Base-by-base conservation (phyloP, 805 yeast genomes). In the Kuraishia ogatae region DNA sequence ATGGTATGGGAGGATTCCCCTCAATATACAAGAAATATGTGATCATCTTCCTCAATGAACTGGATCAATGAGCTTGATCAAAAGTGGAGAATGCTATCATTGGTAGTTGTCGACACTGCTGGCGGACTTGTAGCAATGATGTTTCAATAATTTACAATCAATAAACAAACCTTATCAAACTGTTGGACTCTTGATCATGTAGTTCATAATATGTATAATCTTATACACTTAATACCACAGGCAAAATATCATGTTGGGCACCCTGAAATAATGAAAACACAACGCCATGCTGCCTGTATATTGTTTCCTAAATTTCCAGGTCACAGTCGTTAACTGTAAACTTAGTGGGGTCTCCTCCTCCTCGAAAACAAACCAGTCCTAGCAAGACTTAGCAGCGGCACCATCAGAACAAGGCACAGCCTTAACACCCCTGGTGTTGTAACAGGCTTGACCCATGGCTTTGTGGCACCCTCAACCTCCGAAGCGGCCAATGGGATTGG, bases 381-480 rank as follows among this genome's bases (percentile, higher is more conserved):
- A 51, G 13, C 56, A 51, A 8, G 52, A 46, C 13, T 43, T 50
- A 19, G 50, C 54, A 3, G 54, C 52, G 46, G 54, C 53, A 5
- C 55, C 53, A 46, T 53, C 22, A n/a, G 57, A 26, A 61, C 81
- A 75, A 58, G 80, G 76, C 56, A 77, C 78, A 61, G 89, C 87
- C 73, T 91, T 97, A 59, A 92, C 97, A 55, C 80, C 78, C 59
- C 85, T 72, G 50, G 82, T 61, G 67, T 83, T 89, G 76, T 89
- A 89, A 79, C 71, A 65, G 98, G 98, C 60, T 83, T 75, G 58
- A 78, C 72, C 94, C 97, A 94, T 64, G 87, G 82, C 74, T 86
- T 84, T 63, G 91, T 93, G 61, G 85, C 80, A 60, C 83, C 80
- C 66, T 84, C 90, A 59, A 93, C 85, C 62, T 88, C 96, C 61